Evolutionary conservation across 2,329 filamentous ascomycete genomes (phyloP), one percentile per base, ranked within the genome.

Genomic region (Sphaerulina musiva): DNA sequence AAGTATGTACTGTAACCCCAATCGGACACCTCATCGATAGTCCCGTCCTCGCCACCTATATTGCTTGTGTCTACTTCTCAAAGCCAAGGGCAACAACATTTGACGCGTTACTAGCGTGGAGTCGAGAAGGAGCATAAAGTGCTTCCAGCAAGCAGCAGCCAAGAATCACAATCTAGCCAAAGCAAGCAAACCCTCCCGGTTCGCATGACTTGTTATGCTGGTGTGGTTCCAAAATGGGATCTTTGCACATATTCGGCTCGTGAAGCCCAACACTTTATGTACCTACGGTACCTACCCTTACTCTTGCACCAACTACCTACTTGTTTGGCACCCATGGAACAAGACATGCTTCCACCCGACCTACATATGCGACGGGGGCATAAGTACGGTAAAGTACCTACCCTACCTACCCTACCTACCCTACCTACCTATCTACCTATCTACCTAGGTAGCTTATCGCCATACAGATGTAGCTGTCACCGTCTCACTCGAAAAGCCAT

Each of bases 271-370:
- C 2, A 84, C 76, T 11, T 70, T 61, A n/a, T 76, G 69, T 62
- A 76, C 76, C 81, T 80, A 84, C 76, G 3, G 78, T 76, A 1
- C 80, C 76, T 20, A 75, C 80, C 52, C 83, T 72, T 0, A 82
- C 80, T 23, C 62, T 72, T 12, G 77, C 80, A 0, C 80, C 80
- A 8, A 76, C 43, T 0, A 76, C 76, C 14, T 17, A 17, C 14
- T 17, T 17, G 14, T 45, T 75, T 76, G 0, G 79, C 79, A 42
- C 82, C 74, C 64, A 81, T 79, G 12, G 79, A 74, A 23, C 79
- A 80, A 67, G 80, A 17, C 14, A 20, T 78, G 23, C 79, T 73
- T 0, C 79, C 80, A 17, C 14, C 14, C 29, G 82, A 62, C 0
- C 79, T 2, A 20, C 20, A 4, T 20, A 20, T 20, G 3, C 2